Conservation (phyloP, 768 basidiomycete species). For the Macrolepiota fuliginosa region DNA sequence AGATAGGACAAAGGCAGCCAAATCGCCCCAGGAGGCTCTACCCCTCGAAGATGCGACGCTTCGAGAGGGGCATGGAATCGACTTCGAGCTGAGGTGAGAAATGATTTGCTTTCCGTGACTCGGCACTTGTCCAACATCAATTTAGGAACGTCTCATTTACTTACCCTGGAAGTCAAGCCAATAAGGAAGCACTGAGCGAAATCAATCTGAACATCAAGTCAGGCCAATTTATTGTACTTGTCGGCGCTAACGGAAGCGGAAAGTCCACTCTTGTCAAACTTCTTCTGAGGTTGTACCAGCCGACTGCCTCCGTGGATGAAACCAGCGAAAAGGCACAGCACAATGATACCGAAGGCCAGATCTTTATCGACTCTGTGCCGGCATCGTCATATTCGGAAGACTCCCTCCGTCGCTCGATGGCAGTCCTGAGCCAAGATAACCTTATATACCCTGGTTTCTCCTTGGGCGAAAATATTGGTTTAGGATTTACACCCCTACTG, state of each 20-base stretch:
- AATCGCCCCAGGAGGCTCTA: neutral
- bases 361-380: conserved; percentile 42
- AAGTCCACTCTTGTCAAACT: conserved; percentile 54
- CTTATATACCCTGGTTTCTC: conserved; percentile 43
- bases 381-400: conserved; percentile 33
- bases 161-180: conserved; percentile 45
- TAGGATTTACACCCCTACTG: conserved; percentile 25
- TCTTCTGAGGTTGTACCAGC: conserved; percentile 47
- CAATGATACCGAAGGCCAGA: conserved; percentile 29
- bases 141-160: conserved; percentile 48
- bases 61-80: conserved; percentile 19
- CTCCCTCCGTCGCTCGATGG: conserved; percentile 42
- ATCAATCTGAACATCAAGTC: conserved; percentile 43
- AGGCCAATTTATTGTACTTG: conserved; percentile 52
- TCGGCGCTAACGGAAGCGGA: conserved; percentile 55
- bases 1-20: conserved; percentile 4
- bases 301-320: conserved; percentile 27
- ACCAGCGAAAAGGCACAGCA: conserved; percentile 15
- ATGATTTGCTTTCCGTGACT: neutral
- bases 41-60: neutral
- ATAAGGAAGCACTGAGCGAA: conserved; percentile 30
- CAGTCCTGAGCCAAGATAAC: conserved; percentile 49
- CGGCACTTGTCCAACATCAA: neutral
- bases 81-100: conserved; percentile 22
- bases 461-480: conserved; percentile 36